Evolutionary conservation across 225 moss, liverwort and hornwort species (phyloP).

Genomic region (Pseudisothecium myosuroides): DNA sequence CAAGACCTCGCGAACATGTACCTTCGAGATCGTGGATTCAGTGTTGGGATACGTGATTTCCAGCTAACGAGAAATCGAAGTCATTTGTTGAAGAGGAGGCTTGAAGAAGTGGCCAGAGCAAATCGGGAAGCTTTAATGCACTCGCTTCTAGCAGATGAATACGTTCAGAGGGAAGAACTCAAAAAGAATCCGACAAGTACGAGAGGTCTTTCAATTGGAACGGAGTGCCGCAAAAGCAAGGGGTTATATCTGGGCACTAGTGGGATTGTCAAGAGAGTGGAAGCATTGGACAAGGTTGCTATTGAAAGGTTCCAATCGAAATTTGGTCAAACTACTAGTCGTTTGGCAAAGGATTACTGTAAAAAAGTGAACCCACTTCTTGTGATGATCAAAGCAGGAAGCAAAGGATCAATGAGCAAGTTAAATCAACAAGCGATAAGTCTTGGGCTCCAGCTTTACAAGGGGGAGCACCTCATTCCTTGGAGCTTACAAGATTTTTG

Average conservation of each 20-base stretch:
- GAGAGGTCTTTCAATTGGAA: conserved; percentile 29
- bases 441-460: conserved; percentile 82
- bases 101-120: conserved; percentile 29
- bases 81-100: conserved; percentile 41
- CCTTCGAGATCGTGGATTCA: conserved; percentile 62
- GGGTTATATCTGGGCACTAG: conserved; percentile 48
- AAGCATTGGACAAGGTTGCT: conserved; percentile 60
- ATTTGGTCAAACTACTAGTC: conserved; percentile 30
- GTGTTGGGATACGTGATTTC: conserved; percentile 67
- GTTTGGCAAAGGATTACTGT: conserved; percentile 49
- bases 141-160: conserved; percentile 39
- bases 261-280: conserved; percentile 19
- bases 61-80: conserved; percentile 39
- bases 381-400: conserved; percentile 75
- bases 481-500: conserved; percentile 9
- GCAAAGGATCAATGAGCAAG: conserved; percentile 73
- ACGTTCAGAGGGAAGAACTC: conserved; percentile 49
- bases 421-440: conserved; percentile 74
- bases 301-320: conserved; percentile 55
- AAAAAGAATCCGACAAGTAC: conserved; percentile 7
- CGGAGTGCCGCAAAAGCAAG: conserved; percentile 31
- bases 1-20: conserved; percentile 63
- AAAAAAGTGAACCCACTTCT: conserved; percentile 46
- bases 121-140: conserved; percentile 52
- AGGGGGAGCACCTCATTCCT: conserved; percentile 64